A percentile compares a stretch with the other conserved stretches of the same genome.
Conservation (phyloP, 1,284 basidiomycete genomes). For the Pseudozyma tsukubaensis region DNA sequence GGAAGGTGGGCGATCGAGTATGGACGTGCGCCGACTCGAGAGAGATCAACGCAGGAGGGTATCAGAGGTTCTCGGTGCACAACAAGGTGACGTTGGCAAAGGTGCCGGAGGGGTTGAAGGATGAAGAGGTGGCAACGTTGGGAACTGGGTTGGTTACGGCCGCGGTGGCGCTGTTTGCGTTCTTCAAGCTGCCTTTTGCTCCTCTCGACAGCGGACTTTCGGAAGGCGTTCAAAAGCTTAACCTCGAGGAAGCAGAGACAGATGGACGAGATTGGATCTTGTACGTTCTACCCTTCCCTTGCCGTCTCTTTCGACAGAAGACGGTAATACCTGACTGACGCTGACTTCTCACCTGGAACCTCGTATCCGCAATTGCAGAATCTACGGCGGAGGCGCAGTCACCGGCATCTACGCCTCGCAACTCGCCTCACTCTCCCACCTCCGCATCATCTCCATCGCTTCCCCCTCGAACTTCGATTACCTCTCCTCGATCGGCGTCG, state of each 20-base stretch:
- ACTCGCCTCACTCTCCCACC: conserved; percentile 42
- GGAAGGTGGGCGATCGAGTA: conserved; percentile 71
- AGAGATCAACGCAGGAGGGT: conserved; percentile 52
- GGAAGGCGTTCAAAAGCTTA: neutral
- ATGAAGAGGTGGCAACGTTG: conserved; percentile 56
- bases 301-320: neutral
- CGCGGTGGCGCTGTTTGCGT: conserved; percentile 54
- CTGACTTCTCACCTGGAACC: too few relatives aligned
- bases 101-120: conserved; percentile 28
- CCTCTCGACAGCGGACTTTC: neutral
- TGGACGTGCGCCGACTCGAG: conserved; percentile 64
- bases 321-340: too few relatives aligned
- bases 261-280: conserved; percentile 36
- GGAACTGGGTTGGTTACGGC: conserved; percentile 68
- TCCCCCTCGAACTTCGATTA: conserved; percentile 55
- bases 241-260: neutral
- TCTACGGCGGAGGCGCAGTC: conserved; percentile 61
- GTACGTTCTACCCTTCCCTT: conserved; percentile 18
- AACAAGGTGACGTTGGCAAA: conserved; percentile 43
- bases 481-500: conserved; percentile 41
- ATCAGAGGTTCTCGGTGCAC: conserved; percentile 52
- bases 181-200: conserved; percentile 39
- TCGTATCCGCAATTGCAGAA: conserved; percentile 8
- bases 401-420: conserved; percentile 62
- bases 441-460: conserved; percentile 49